phyloP scores from a whole-genome alignment of 495 filamentous ascomycete species.

The Penicillium dipodomyicola region DNA sequence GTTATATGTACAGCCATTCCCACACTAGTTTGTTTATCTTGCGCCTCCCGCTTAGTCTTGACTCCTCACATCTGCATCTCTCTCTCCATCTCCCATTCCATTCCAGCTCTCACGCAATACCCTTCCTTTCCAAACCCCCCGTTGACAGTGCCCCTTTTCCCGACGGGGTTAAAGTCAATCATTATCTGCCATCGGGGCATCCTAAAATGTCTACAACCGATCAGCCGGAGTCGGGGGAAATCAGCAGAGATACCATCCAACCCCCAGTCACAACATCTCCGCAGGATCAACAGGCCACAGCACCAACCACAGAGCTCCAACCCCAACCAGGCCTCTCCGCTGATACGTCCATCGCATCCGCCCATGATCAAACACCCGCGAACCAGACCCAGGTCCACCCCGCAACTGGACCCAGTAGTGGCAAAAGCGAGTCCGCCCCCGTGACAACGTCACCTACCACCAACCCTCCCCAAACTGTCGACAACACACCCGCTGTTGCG shows the following conservation, averaged over 20 bases:
- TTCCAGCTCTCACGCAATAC: not conserved
- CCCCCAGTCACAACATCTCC: conserved; percentile 24
- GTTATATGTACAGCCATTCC: conserved; percentile 5
- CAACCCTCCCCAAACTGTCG: conserved; percentile 10
- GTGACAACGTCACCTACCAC: conserved; percentile 21
- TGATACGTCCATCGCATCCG: conserved; percentile 10
- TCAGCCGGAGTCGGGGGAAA: conserved; percentile 23
- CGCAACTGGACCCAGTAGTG: conserved; percentile 24
- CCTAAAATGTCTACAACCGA: conserved; percentile 33
- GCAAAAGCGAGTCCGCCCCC: conserved; percentile 26
- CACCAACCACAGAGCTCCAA: conserved; percentile 15
- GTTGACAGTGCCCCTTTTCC: conserved; percentile 11
- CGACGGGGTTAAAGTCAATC: conserved; percentile 20
- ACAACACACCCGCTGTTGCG: conserved; percentile 18
- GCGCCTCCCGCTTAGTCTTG: conserved; percentile 22
- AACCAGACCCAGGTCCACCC: conserved; percentile 22
- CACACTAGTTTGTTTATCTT: conserved; percentile 17
- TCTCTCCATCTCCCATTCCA: conserved; percentile 6
- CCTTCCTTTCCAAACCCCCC: conserved; percentile 2
- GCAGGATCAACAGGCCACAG: conserved; percentile 23
- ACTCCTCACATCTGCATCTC: conserved; percentile 27
- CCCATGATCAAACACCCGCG: conserved; percentile 18
- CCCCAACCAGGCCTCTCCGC: conserved; percentile 16
- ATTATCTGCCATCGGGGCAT: conserved; percentile 15
- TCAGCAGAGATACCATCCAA: conserved; percentile 19